Percentiles rank a stretch among this genome's conserved stretches.
These are phyloP conservation scores for Aspergillus terreus DNA, from an alignment of 2,329 filamentous ascomycete genomes.

Conservation along the genomic window DNA sequence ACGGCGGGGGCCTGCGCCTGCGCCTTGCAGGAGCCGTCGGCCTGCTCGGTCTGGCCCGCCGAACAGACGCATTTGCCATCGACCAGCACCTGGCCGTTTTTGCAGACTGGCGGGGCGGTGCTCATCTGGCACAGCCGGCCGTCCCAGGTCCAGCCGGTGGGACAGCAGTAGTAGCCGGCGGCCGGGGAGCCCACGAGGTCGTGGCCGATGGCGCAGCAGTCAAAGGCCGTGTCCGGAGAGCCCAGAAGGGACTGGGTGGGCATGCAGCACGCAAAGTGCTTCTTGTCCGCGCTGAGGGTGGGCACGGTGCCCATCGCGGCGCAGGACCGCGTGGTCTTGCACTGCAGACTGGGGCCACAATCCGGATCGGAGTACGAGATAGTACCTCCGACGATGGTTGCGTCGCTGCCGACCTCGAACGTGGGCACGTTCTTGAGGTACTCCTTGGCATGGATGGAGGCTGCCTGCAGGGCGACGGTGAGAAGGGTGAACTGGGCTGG, in stretches of 20 bases:
- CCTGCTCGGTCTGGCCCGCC: background rate
- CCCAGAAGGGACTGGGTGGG: slow-evolving; percentile 6
- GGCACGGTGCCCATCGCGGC: background rate
- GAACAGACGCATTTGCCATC: slow-evolving; percentile 9
- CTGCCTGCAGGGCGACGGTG: background rate
- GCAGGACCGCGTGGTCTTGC: slow-evolving; percentile 5
- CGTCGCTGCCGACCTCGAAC: slow-evolving; percentile 1
- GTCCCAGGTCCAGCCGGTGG: slow-evolving; percentile 6
- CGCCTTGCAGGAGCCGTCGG: slow-evolving; percentile 1
- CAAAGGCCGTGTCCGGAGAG: slow-evolving; percentile 9
- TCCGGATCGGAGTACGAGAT: slow-evolving; percentile 8
- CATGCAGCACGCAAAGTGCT: slow-evolving; percentile 9
- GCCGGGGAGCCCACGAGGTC: slow-evolving; percentile 9
- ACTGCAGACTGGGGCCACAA: slow-evolving; percentile 2
- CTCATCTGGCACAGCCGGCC: slow-evolving; percentile 2
- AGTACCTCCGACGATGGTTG: slow-evolving; percentile 1
- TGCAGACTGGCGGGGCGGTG: slow-evolving; percentile 1
- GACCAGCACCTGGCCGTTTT: slow-evolving; percentile 7
- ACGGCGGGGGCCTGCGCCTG: background rate
- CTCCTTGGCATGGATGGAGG: slow-evolving; percentile 1
- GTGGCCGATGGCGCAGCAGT: slow-evolving; percentile 11
- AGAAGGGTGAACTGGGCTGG: background rate
- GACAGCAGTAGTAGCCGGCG: slow-evolving; percentile 9
- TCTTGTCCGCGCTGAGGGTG: slow-evolving; percentile 7
- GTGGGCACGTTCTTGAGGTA: slow-evolving; percentile 1